Conservation (phyloP, 2,329 filamentous ascomycete genomes). For the Colletotrichum sp. region DNA sequence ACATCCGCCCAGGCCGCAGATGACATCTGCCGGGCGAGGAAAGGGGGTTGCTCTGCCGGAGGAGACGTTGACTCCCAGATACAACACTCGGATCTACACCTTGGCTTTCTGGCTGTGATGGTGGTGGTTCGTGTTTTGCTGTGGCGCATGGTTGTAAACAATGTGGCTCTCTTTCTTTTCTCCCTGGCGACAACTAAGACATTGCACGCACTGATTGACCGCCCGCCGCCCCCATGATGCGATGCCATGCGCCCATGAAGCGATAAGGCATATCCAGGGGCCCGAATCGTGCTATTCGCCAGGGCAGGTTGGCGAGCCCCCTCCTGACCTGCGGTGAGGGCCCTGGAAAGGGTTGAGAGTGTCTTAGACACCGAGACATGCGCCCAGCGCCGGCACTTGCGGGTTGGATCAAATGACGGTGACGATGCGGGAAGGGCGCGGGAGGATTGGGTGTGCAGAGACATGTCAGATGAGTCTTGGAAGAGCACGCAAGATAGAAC, state of each 20-base stretch:
- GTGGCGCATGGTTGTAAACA: not conserved
- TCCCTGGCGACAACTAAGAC: not conserved
- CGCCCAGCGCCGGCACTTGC: conserved; percentile 3
- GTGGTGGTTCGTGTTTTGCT: not conserved
- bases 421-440: conserved; percentile 11
- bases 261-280: not conserved
- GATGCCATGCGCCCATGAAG: not conserved
- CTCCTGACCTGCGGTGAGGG: conserved; percentile 20
- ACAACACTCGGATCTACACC: not conserved
- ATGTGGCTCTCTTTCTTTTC: not conserved
- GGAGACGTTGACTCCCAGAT: not conserved
- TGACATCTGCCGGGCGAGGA: conserved; percentile 11
- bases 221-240: not conserved
- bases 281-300: not conserved
- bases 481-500: not conserved
- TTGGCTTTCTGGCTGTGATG: not conserved
- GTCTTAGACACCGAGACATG: conserved; percentile 17
- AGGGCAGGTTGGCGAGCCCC: not conserved
- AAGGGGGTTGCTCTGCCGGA: not conserved
- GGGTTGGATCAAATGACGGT: conserved; percentile 19
- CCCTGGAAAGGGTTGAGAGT: not conserved
- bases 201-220: not conserved
- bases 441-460: conserved; percentile 8
- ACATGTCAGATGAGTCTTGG: conserved; percentile 9
- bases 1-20: conserved; percentile 2